Base-by-base conservation (phyloP, 805 yeast genomes). In the Candida lessepsii region DNA sequence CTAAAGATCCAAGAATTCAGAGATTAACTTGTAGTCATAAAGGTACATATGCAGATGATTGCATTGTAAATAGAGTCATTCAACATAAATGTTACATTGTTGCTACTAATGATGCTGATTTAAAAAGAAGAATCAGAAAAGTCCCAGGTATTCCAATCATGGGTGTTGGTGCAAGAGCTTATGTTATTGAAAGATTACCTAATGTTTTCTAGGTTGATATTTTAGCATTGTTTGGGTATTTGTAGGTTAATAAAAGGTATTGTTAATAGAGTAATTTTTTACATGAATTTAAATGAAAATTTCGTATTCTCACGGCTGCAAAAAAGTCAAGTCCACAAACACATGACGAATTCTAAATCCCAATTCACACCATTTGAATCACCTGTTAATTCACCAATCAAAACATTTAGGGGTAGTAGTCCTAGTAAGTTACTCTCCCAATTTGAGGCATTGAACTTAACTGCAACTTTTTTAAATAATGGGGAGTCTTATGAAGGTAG, bases 1-100 rank as follows among this genome's bases (percentile, higher is more conserved):
- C 99, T 16, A 84, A 86, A 51, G 99, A 93, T 59, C 96, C 97
- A 30, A 73, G 98, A 54, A 83, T 93, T 26, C 76, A 86, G 52
- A 75, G 97, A 45, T 71, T 93, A 35, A 86, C 81, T 30, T 93
- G 99, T 57, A 72, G 91, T 9, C 99, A 93, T 57, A 86, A 84
- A 52, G 99, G 99, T 21, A 91, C 96, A 0, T 93, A 93, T 70
- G 99, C 99, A 20, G 99, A 93, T 79, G 99, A 93, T 64, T 93
- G 99, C 63, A 60, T 93, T 7, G 98, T 93, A 13, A 81, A 85
- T 59, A 75, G 99, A 52, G 96, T 93, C 5, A 75, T 91, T 61
- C 97, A 91, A 57, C 98, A 93, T 67, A 93, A 93, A 60, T 93
- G 99, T 65, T 93, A 80, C 56, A 90, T 93, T 41, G 97, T 93